Conservation (phyloP, 495 filamentous ascomycete species). For the Daldinia concentrica region DNA sequence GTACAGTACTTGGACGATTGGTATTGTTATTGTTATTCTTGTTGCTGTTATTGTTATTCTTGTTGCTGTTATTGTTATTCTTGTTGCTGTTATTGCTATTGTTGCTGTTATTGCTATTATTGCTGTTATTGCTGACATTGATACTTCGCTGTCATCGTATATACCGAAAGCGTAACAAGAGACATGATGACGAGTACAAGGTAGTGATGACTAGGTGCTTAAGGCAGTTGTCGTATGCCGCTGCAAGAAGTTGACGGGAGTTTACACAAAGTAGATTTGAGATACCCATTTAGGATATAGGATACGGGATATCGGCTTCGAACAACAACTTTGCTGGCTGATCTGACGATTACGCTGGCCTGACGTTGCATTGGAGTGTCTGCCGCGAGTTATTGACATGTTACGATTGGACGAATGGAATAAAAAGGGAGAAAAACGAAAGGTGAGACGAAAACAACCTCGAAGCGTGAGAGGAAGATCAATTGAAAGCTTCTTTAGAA, state of each 20-base stretch:
- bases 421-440: slow-evolving; percentile 13
- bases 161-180: neutral
- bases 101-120: neutral
- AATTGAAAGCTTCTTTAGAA: slow-evolving; percentile 14
- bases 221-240: slow-evolving; percentile 21
- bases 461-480: slow-evolving; percentile 35
- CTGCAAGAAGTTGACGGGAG: slow-evolving; percentile 26
- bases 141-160: neutral
- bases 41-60: neutral
- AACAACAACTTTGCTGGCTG: slow-evolving; percentile 27
- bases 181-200: slow-evolving; percentile 26
- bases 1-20: slow-evolving; percentile 8
- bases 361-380: slow-evolving; percentile 37
- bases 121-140: neutral
- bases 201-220: slow-evolving; percentile 5
- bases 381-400: slow-evolving; percentile 25
- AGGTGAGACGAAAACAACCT: slow-evolving; percentile 38
- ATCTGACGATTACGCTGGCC: slow-evolving; percentile 37
- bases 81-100: neutral
- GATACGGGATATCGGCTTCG: slow-evolving; percentile 38
- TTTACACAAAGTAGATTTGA: slow-evolving; percentile 11
- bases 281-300: slow-evolving; percentile 36
- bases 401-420: slow-evolving; percentile 25
- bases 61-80: neutral
- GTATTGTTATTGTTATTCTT: neutral